These are phyloP conservation scores for Dunaliella salina DNA, from an alignment of 163 green algal genomes.

Conservation along the genomic window DNA sequence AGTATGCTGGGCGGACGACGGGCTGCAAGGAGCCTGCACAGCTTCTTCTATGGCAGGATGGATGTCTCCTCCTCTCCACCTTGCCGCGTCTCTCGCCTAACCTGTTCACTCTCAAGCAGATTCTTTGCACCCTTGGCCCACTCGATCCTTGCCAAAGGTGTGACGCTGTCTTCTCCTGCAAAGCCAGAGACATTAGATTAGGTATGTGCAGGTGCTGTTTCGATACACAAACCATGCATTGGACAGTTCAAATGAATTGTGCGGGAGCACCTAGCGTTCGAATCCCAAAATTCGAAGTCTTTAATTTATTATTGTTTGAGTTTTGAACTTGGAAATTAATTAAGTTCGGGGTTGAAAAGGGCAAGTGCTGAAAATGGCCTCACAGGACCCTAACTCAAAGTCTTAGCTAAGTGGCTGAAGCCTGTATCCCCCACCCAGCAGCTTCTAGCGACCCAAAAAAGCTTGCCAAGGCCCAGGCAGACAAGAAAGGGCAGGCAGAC, in stretches of 20 bases:
- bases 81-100: constrained; percentile 36
- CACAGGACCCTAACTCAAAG: too few relatives aligned
- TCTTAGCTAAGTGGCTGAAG: too few relatives aligned
- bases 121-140: constrained; percentile 37
- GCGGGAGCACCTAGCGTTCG: background rate
- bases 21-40: too few relatives aligned
- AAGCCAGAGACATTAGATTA: background rate
- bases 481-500: too few relatives aligned
- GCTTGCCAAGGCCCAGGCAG: too few relatives aligned
- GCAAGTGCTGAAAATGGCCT: too few relatives aligned
- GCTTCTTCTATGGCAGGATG: background rate
- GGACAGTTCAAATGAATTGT: background rate
- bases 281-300: background rate
- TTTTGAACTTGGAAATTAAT: too few relatives aligned
- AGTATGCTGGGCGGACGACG: too few relatives aligned
- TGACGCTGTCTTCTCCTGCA: constrained; percentile 13
- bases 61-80: background rate
- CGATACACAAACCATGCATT: background rate
- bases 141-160: constrained; percentile 23
- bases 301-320: background rate
- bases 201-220: background rate
- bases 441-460: too few relatives aligned
- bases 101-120: constrained; percentile 43
- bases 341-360: background rate
- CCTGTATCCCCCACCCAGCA: too few relatives aligned